These are phyloP conservation scores for Apiospora rasikravindrae DNA, from an alignment of 2,329 filamentous ascomycete species.

Conservation along the genomic window DNA sequence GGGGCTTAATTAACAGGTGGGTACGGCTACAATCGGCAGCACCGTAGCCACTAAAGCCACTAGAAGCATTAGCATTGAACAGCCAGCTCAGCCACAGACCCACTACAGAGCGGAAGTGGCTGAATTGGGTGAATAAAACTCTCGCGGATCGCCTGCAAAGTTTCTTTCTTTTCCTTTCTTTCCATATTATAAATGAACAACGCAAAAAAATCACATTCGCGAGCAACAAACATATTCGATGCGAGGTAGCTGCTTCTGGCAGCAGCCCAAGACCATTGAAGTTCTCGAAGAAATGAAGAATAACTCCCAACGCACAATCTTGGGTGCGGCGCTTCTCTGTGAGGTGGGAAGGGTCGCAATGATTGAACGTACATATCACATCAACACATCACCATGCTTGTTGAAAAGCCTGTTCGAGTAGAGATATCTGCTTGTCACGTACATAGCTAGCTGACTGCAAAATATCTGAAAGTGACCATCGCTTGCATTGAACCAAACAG, in stretches of 20 bases:
- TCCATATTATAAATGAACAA: constrained; percentile 50
- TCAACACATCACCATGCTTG: neutral
- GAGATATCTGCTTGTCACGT: neutral
- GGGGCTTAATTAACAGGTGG: neutral
- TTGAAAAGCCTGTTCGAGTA: neutral
- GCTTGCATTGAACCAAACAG: neutral
- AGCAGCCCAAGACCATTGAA: constrained; percentile 55
- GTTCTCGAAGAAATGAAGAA: constrained; percentile 58
- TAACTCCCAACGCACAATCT: constrained; percentile 59
- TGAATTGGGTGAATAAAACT: constrained; percentile 16
- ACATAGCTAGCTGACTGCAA: neutral
- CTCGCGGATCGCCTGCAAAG: neutral
- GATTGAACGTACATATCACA: constrained; percentile 59
- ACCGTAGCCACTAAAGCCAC: neutral
- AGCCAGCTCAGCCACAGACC: neutral
- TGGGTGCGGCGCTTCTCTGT: constrained; percentile 62
- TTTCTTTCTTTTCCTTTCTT: constrained; percentile 34
- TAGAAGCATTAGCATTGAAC: constrained; percentile 2
- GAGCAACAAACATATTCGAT: constrained; percentile 47
- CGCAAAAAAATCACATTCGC: constrained; percentile 55
- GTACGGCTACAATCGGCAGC: neutral
- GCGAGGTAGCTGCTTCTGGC: constrained; percentile 49
- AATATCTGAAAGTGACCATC: neutral
- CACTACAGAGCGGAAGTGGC: neutral
- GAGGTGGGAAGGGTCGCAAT: constrained; percentile 62